Evolutionary conservation across 306 rosid species (phyloP), one percentile per base, ranked within the genome.

Genomic region (Cyclanthera cordifolia): DNA sequence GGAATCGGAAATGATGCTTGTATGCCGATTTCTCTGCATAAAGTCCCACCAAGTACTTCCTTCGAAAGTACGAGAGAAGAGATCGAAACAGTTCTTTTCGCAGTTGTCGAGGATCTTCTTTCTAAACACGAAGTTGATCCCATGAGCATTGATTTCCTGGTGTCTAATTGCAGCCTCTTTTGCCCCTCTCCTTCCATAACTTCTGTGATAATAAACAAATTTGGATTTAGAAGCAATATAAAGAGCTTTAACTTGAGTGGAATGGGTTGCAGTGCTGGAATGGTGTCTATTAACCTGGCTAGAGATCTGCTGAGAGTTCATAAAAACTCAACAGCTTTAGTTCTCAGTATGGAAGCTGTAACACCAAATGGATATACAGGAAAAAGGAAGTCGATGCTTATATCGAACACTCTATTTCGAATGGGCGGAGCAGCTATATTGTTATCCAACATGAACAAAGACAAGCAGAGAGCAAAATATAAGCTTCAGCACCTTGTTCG

Each of bases 221-320:
- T 85, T 58, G 85, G 90, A 52, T 74, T 88, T n/a, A 51, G 90
- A 45, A 88, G 85, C 82, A 82, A 82, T 19, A 49, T 83, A 30
- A 87, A 79, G 80, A 75, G 90, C 74, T 66, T 80, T 47, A 83
- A 73, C 77, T 80, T 86, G 27, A 67, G 88, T 65, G 94, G 94
- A 64, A 91, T 85, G 91, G 96, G 91, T 13, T 88, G 89, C 69
- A 88, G 96, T 63, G 95, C 94, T 16, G 91, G 91, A 48, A 56
- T 86, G 67, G 64, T 83, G 74, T 83, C 95, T 4, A 73, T 86
- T 61, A 74, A 77, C 75, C 71, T 84, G 73, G 90, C 83, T 5
- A 83, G 76, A 79, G 94, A 85, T 76, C 86, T 88, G 27, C 73
- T 80, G 9, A 79, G 34, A 82, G 84, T 91, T 61, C 85, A 88